Base-by-base conservation (phyloP, 805 yeast genomes). In the Pichia deserticola region DNA sequence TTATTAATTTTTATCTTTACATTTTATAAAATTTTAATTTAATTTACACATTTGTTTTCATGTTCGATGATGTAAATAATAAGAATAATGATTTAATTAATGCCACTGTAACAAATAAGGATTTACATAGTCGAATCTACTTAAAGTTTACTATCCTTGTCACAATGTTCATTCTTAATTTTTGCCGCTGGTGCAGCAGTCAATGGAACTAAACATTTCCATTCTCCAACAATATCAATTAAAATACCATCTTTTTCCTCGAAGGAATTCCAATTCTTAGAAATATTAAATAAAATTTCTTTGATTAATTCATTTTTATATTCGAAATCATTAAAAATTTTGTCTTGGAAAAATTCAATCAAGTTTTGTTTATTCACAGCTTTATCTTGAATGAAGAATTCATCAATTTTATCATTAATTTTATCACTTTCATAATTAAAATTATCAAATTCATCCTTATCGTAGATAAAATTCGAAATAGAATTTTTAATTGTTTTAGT, bases 121-220 rank as follows among this genome's bases (percentile, higher is more conserved):
- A 20, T 2, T 20, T 20, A 20, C 3, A 20, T 20, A 20, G 20
- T 20, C 20, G 20, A 20, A 20, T 30, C 5, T 25, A 20, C n/a
- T 35, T 42, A 53, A 30, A 52, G 32, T 49, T 49, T 51, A 33
- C 50, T 38, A 5, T 54, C 57, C 2, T 55, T 54, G 44, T 66
- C 68, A 32, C 57, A 47, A 45, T 59, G 65, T 29, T 49, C 46
- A 0, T 50, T 48, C 6, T 62, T 54, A 20, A 60, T 57, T 36
- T 64, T 57, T 1, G 95, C 89, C 45, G 61, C 64, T 9, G 93
- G 86, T n/a, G 81, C 75, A 1, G 78, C 77, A 0, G 89, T 84
- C 45, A 79, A 59, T 41, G 68, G 70, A 54, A 79, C 64, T 3
- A 64, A 61, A 20, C 79, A 65, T 63, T 84, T 84, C 73, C 87